Base-by-base conservation (phyloP, 495 filamentous ascomycete genomes). In the Hamigera avellanea region DNA sequence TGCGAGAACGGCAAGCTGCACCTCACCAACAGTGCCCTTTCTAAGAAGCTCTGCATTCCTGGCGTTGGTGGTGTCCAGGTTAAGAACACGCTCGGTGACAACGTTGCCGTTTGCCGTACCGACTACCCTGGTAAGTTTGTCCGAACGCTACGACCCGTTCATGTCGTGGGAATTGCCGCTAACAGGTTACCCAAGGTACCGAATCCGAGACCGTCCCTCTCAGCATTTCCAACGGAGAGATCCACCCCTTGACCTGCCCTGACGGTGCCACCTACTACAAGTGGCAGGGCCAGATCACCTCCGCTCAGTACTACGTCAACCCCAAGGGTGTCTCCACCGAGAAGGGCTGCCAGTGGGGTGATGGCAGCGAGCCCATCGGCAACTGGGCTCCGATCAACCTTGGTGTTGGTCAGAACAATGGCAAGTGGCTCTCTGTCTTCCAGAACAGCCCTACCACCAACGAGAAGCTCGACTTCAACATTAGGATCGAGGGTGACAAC, bases 261-360 rank as follows among this genome's bases (percentile, higher is more conserved):
- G 59, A 81, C 36, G 73, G 76, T 16, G 49, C 49, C 26, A 64
- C 55, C 29, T 89, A 86, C 71, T 98, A 83, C 72, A 53, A 62
- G 32, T 93, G 84, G 80, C 40, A 84, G 50, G 76, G 74, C 45
- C 69, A 70, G 59, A 15, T 51, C 14, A 96, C 91, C 35, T 88
- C 82, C 21, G 87, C 88, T 32, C 93, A 98, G 63, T 98, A 96
- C 73, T 98, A 98, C 53, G 72, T 95, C 65, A 96, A 96, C 74
- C 78, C 79, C 44, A 65, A 69, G 41, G 86, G 83, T 44, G 64
- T 79, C 12, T 52, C 66, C 12, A 59, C 75, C 28, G 53, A 80
- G 45, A 59, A 87, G 13, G 91, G 78, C 23, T 98, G 91, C 70
- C 50, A 62, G 21, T 96, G 91, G 91, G 75, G 76, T 48, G 71